Percentiles rank a stretch among this genome's conserved stretches.
Evolutionary conservation across 1,139 yeast genomes (phyloP).

Genomic region (Spathaspora sp.): DNA sequence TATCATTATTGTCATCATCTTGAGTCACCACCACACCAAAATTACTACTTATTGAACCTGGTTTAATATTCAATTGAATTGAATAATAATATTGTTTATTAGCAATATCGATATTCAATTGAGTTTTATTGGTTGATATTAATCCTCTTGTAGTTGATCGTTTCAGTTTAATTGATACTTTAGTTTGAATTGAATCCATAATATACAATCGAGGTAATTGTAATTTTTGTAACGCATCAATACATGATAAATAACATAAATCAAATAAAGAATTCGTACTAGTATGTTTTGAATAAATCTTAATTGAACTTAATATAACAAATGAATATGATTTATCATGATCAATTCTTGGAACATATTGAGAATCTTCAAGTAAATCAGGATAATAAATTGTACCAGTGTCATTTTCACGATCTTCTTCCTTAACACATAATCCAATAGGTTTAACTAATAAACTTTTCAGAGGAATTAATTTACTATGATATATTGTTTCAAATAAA

Average conservation of each 20-base stretch:
- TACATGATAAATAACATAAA: slow-evolving; percentile 67
- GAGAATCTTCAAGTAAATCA: slow-evolving; percentile 23
- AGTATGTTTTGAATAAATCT: slow-evolving; percentile 56
- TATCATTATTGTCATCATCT: slow-evolving; percentile 28
- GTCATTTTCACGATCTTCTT: slow-evolving; percentile 22
- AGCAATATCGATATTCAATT: slow-evolving; percentile 28
- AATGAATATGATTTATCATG: slow-evolving; percentile 50
- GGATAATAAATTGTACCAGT: slow-evolving; percentile 39
- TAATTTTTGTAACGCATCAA: slow-evolving; percentile 61
- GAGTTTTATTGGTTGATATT: slow-evolving; percentile 43
- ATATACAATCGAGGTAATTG: slow-evolving; percentile 66
- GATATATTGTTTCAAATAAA: slow-evolving; percentile 57
- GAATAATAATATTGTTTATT: slow-evolving; percentile 19
- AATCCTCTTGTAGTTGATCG: slow-evolving; percentile 36
- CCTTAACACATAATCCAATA: slow-evolving; percentile 48
- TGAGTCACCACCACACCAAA: slow-evolving; percentile 62
- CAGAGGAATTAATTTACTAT: slow-evolving; percentile 52
- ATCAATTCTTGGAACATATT: slow-evolving; percentile 11
- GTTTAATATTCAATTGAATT: slow-evolving; percentile 34
- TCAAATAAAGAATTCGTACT: slow-evolving; percentile 75
- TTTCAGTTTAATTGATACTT: slow-evolving; percentile 51
- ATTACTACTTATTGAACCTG: slow-evolving; percentile 54
- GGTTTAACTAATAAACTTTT: slow-evolving; percentile 47
- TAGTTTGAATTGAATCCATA: slow-evolving; percentile 51
- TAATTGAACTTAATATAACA: slow-evolving; percentile 71